Evolutionary conservation across 148 eudicot genomes (phyloP).

Genomic region (Mesembryanthemum crystallinum): DNA sequence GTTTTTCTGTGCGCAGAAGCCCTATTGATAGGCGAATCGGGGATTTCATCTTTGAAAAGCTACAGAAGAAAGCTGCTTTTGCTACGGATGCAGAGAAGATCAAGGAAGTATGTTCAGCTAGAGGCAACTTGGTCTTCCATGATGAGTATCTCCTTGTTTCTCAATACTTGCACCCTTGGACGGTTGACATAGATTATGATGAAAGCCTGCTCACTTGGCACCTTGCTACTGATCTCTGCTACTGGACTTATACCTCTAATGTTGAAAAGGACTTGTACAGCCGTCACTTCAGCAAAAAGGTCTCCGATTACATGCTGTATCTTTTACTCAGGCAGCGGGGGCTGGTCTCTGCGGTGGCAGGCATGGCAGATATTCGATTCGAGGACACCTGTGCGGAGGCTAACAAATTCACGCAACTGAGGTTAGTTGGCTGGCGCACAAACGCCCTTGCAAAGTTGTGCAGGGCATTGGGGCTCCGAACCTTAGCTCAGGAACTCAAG

Average conservation of each 20-base stretch:
- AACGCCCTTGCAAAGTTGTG: not conserved
- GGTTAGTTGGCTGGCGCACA: not conserved
- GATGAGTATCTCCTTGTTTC: slow-evolving; percentile 5
- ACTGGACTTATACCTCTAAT: not conserved
- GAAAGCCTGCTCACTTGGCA: slow-evolving; percentile 27
- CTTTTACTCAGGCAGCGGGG: slow-evolving; percentile 26
- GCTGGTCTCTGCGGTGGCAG: slow-evolving; percentile 27
- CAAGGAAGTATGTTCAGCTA: slow-evolving; percentile 11
- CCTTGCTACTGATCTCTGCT: slow-evolving; percentile 34
- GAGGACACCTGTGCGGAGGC: slow-evolving; percentile 28
- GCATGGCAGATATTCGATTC: slow-evolving; percentile 25
- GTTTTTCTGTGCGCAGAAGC: not conserved
- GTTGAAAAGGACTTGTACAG: not conserved
- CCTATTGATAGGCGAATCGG: not conserved
- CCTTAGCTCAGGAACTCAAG: not conserved
- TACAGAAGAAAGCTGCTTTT: slow-evolving; percentile 3
- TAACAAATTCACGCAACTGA: not conserved
- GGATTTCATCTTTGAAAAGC: slow-evolving; percentile 13
- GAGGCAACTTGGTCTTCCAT: slow-evolving; percentile 9
- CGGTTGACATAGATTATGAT: slow-evolving; percentile 17
- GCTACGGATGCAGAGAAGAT: not conserved
- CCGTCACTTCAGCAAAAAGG: slow-evolving; percentile 2
- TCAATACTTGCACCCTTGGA: slow-evolving; percentile 13
- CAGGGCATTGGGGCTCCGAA: not conserved
- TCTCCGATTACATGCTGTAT: slow-evolving; percentile 40